A percentile compares a stretch with the other conserved stretches of the same genome.
Conservation (phyloP, 192 early-diverging fungal species). For the Umbelopsis sp. region DNA sequence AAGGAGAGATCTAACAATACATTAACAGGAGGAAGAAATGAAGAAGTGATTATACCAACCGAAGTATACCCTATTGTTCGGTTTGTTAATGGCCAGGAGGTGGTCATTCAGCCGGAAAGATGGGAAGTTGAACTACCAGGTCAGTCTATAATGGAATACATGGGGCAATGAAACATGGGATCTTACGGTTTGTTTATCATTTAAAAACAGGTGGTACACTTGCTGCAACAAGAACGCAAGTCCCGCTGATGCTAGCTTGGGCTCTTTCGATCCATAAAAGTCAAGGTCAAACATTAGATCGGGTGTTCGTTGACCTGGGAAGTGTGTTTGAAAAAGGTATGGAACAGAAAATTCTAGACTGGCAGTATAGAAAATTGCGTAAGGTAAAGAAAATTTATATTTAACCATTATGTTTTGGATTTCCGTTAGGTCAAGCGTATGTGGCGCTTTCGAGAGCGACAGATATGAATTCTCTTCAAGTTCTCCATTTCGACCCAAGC, state of each 20-base stretch:
- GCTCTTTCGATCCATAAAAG: slow-evolving; percentile 87
- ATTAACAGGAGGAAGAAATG: slow-evolving; percentile 2
- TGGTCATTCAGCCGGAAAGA: slow-evolving; percentile 54
- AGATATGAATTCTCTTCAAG: slow-evolving; percentile 67
- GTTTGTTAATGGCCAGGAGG: slow-evolving; percentile 41
- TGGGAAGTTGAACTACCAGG: slow-evolving; percentile 57
- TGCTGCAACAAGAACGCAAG: slow-evolving; percentile 43
- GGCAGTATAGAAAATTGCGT: too few species aligned
- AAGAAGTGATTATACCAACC: slow-evolving; percentile 22
- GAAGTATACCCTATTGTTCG: slow-evolving; percentile 40
- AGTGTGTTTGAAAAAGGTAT: slow-evolving; percentile 76
- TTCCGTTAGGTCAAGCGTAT: slow-evolving; percentile 74
- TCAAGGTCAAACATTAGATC: slow-evolving; percentile 85
- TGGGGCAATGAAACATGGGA: background rate
- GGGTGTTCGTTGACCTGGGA: slow-evolving; percentile 72
- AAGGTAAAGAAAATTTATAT: too few species aligned
- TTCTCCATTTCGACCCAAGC: slow-evolving; percentile 61
- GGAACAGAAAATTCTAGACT: background rate
- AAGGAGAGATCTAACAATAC: background rate
- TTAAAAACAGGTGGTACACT: slow-evolving; percentile 16
- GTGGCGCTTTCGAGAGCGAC: slow-evolving; percentile 83
- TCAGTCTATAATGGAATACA: background rate
- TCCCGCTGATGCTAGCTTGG: slow-evolving; percentile 85
- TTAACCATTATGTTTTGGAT: too few species aligned
- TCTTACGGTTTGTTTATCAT: background rate